Evolutionary conservation across 2,329 filamentous ascomycete genomes (phyloP).

Genomic region (Aspergillus spinulosporus): DNA sequence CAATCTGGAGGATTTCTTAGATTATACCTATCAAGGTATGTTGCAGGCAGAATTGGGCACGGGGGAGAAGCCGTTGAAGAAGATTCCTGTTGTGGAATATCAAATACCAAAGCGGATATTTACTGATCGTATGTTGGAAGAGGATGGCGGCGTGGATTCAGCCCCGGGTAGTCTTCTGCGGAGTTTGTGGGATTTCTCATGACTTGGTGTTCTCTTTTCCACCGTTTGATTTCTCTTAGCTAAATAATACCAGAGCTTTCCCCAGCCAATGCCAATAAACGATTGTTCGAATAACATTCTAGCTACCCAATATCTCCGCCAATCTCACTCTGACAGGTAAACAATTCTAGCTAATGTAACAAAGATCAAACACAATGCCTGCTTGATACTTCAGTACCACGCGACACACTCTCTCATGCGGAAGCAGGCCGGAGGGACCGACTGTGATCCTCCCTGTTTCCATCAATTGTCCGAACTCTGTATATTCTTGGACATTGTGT

Average conservation of each 20-base stretch:
- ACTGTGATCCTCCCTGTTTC: neutral
- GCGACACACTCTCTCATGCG: neutral
- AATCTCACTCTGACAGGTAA: neutral
- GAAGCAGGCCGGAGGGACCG: neutral
- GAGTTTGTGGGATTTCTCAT: slow-evolving; percentile 41
- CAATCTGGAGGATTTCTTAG: slow-evolving; percentile 94
- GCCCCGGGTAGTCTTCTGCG: slow-evolving; percentile 40
- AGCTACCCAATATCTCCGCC: slow-evolving; percentile 8
- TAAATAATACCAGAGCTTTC: slow-evolving; percentile 19
- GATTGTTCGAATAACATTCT: slow-evolving; percentile 1
- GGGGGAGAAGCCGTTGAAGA: slow-evolving; percentile 73
- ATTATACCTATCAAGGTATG: slow-evolving; percentile 79
- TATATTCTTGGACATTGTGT: slow-evolving; percentile 1
- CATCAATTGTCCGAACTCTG: slow-evolving; percentile 11
- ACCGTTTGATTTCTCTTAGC: slow-evolving; percentile 14
- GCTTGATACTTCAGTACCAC: neutral
- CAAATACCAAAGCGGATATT: slow-evolving; percentile 89
- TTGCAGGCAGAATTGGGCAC: slow-evolving; percentile 72
- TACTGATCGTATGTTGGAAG: slow-evolving; percentile 42
- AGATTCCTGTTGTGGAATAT: slow-evolving; percentile 84
- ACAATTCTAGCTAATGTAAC: slow-evolving; percentile 12
- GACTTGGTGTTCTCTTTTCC: slow-evolving; percentile 11
- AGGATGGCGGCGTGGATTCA: slow-evolving; percentile 42
- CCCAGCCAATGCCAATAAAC: neutral
- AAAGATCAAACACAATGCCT: neutral